Evolutionary conservation across 2,329 filamentous ascomycete species (phyloP).

Genomic region (Neopestalotiopsis rosae): DNA sequence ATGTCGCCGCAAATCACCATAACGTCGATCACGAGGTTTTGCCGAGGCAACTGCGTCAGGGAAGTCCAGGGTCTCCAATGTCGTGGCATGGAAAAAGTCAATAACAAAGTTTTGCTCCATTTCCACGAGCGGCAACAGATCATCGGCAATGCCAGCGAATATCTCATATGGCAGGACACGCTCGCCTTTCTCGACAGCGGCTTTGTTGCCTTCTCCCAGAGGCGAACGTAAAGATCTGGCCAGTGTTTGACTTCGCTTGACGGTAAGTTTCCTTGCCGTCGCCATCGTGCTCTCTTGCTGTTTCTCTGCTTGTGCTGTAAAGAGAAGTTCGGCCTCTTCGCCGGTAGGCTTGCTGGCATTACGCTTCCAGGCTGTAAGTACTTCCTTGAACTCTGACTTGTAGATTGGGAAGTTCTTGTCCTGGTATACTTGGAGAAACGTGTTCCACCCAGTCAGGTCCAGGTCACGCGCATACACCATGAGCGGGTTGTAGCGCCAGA

Average conservation of each 20-base stretch:
- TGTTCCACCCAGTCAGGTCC: conserved; percentile 81
- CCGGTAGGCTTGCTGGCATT: conserved; percentile 75
- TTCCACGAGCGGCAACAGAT: conserved; percentile 81
- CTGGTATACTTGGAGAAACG: conserved; percentile 80
- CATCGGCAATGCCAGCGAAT: conserved; percentile 80
- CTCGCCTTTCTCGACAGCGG: conserved; percentile 63
- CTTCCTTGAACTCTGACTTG: conserved; percentile 80
- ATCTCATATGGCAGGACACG: conserved; percentile 79
- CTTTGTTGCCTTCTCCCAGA: conserved; percentile 63
- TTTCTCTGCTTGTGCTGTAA: conserved; percentile 83
- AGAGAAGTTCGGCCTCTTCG: conserved; percentile 85
- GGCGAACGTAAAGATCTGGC: conserved; percentile 75
- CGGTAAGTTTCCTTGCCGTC: conserved; percentile 86
- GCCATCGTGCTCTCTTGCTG: conserved; percentile 78
- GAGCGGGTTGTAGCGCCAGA: conserved; percentile 89
- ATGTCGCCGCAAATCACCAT: conserved; percentile 74
- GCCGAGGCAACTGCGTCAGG: conserved; percentile 74
- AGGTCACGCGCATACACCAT: conserved; percentile 89
- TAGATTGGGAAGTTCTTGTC: conserved; percentile 78
- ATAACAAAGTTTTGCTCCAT: conserved; percentile 97
- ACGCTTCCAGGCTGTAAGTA: conserved; percentile 79
- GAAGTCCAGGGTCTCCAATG: conserved; percentile 81
- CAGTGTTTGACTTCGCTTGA: conserved; percentile 90
- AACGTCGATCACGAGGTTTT: conserved; percentile 70
- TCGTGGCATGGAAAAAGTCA: conserved; percentile 96